Evolutionary conservation across 2,329 filamentous ascomycete species (phyloP).

Genomic region (Exophiala bonariae): DNA sequence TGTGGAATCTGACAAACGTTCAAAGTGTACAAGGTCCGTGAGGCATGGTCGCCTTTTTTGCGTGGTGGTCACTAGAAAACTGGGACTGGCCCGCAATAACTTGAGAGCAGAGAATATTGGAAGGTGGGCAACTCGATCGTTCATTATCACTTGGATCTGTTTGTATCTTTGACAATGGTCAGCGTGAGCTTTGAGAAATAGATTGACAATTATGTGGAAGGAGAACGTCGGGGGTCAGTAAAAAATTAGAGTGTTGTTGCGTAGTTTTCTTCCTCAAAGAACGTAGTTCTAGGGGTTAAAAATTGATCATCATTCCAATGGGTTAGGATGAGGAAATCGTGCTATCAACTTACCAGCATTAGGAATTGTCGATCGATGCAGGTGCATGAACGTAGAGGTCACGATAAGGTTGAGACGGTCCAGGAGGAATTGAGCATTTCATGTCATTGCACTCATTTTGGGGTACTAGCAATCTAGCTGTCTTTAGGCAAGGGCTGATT

Average conservation of each 20-base stretch:
- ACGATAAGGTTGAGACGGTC: conserved; percentile 15
- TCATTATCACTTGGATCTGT: not conserved
- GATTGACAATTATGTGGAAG: not conserved
- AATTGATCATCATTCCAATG: conserved; percentile 62
- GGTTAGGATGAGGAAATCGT: conserved; percentile 13
- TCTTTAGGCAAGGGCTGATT: conserved; percentile 37
- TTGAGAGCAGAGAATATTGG: too few species aligned
- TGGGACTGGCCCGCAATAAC: too few species aligned
- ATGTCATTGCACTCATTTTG: conserved; percentile 33
- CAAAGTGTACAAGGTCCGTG: too few species aligned
- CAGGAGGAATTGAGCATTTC: conserved; percentile 11
- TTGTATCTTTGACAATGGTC: conserved; percentile 4
- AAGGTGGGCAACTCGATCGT: not conserved
- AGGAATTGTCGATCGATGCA: too few species aligned
- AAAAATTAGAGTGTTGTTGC: conserved; percentile 75
- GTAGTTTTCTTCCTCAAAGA: conserved; percentile 59
- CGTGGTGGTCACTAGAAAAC: too few species aligned
- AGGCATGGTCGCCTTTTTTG: too few species aligned
- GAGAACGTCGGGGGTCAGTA: conserved; percentile 54
- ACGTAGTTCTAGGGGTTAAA: conserved; percentile 63
- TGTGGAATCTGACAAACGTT: too few species aligned
- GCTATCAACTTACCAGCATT: conserved; percentile 20
- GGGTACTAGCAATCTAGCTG: conserved; percentile 36
- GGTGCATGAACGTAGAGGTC: conserved; percentile 2
- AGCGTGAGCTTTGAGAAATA: conserved; percentile 6